phyloP scores from a whole-genome alignment of 768 basidiomycete species.

The Wakefieldia striispora region DNA sequence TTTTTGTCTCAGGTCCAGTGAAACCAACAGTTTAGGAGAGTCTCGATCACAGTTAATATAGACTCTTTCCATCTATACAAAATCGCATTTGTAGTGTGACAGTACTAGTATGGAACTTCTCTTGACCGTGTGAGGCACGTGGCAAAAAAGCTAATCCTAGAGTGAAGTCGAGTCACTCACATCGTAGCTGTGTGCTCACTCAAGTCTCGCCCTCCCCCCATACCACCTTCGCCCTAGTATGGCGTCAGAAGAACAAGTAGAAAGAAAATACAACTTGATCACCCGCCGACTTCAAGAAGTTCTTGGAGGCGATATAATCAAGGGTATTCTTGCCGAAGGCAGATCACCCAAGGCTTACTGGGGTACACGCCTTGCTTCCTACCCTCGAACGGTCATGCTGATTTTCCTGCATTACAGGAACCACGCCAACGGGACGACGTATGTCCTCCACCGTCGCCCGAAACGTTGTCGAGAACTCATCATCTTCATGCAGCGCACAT shows the following conservation, averaged over 20 bases:
- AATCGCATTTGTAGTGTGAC: too few relatives aligned
- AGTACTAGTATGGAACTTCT: too few relatives aligned
- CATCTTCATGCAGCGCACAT: constrained; percentile 70
- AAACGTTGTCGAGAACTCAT: not conserved
- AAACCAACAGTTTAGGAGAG: too few relatives aligned
- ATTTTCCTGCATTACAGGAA: constrained; percentile 49
- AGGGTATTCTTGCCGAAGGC: constrained; percentile 74
- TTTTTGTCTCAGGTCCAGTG: too few relatives aligned
- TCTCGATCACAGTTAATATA: too few relatives aligned
- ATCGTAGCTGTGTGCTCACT: too few relatives aligned
- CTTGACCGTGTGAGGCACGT: too few relatives aligned
- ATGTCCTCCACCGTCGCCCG: constrained; percentile 34
- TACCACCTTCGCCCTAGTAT: constrained; percentile 15
- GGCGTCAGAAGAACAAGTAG: constrained; percentile 31
- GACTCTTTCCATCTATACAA: too few relatives aligned
- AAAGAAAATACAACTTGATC: constrained; percentile 73
- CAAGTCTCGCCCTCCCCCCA: too few relatives aligned
- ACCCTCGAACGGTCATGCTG: not conserved
- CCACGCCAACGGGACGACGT: constrained; percentile 94
- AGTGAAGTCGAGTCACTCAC: too few relatives aligned
- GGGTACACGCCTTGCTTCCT: constrained; percentile 51
- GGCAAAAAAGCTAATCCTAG: too few relatives aligned
- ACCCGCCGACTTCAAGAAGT: constrained; percentile 85
- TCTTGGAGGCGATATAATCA: constrained; percentile 81
- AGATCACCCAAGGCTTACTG: constrained; percentile 84